phyloP scores from a whole-genome alignment of 129 eudicot species.

The Lonicera japonica region DNA sequence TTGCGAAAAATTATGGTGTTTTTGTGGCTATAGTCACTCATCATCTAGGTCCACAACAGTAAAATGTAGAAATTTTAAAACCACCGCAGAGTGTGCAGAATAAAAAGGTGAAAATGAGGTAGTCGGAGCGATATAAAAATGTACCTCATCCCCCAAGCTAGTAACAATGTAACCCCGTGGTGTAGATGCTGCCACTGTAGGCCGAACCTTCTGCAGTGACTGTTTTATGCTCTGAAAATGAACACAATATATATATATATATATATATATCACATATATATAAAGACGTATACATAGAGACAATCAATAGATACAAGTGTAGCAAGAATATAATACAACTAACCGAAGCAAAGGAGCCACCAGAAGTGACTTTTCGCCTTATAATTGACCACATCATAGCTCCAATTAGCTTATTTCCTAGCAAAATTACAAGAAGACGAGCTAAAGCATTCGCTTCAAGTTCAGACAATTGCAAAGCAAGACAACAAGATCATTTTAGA shows the following conservation, averaged over 20 bases:
- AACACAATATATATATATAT: background rate
- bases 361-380: slow-evolving; percentile 41
- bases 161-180: slow-evolving; percentile 20
- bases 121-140: background rate
- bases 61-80: too few relatives aligned
- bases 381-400: slow-evolving; percentile 16
- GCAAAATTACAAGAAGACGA: too few relatives aligned
- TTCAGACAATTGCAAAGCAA: too few relatives aligned
- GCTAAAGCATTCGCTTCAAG: too few relatives aligned
- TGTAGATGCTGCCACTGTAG: slow-evolving; percentile 22
- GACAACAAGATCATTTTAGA: too few relatives aligned
- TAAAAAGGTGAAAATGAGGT: background rate
- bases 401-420: background rate
- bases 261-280: background rate
- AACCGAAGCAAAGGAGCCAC: slow-evolving; percentile 27
- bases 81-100: too few relatives aligned
- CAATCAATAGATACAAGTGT: background rate
- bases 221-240: slow-evolving; percentile 31
- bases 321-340: slow-evolving; percentile 3
- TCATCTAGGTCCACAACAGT: too few relatives aligned
- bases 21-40: too few relatives aligned
- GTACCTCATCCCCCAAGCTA: slow-evolving; percentile 29
- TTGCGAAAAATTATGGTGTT: too few relatives aligned
- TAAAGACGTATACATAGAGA: background rate
- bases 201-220: slow-evolving; percentile 25